Percentiles rank a stretch among this genome's conserved stretches.
phyloP scores from a whole-genome alignment of 768 basidiomycete species.

The Leccinum disarticulatum region DNA sequence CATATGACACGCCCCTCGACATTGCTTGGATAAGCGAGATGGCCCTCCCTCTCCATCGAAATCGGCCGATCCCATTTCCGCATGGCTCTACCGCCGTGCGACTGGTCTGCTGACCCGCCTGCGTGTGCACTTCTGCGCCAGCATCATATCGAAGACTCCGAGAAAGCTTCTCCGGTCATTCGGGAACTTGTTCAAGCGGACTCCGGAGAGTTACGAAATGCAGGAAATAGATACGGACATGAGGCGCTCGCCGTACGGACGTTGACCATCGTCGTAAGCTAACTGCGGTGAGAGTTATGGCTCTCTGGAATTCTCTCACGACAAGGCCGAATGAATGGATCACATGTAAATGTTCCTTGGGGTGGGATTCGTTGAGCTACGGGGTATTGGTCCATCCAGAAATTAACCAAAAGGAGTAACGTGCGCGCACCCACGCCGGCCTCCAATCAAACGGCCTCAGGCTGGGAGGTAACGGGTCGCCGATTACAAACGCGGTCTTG shows the following conservation, averaged over 20 bases:
- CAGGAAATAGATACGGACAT: not conserved
- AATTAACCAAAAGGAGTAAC: not conserved
- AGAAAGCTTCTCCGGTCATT: not conserved
- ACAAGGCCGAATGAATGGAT: not conserved
- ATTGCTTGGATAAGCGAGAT: not conserved
- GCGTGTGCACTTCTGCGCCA: not conserved
- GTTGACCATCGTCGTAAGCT: not conserved
- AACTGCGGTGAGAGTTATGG: slow-evolving; percentile 3
- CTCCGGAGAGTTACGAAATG: not conserved
- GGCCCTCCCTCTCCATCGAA: not conserved
- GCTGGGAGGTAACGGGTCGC: not conserved
- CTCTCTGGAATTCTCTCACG: not conserved
- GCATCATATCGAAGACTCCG: not conserved
- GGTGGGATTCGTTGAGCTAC: not conserved
- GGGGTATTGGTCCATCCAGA: not conserved
- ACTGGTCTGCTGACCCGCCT: not conserved
- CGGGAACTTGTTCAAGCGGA: not conserved
- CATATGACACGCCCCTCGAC: too few relatives aligned
- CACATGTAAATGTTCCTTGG: slow-evolving; percentile 1
- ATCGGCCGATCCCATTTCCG: not conserved
- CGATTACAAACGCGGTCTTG: slow-evolving; percentile 1
- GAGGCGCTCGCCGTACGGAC: not conserved
- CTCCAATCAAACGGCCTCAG: not conserved
- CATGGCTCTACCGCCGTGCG: not conserved
- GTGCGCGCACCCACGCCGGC: slow-evolving; percentile 2